Conservation (phyloP, 352 stramenopile species). For the Pythium insidiosum region DNA sequence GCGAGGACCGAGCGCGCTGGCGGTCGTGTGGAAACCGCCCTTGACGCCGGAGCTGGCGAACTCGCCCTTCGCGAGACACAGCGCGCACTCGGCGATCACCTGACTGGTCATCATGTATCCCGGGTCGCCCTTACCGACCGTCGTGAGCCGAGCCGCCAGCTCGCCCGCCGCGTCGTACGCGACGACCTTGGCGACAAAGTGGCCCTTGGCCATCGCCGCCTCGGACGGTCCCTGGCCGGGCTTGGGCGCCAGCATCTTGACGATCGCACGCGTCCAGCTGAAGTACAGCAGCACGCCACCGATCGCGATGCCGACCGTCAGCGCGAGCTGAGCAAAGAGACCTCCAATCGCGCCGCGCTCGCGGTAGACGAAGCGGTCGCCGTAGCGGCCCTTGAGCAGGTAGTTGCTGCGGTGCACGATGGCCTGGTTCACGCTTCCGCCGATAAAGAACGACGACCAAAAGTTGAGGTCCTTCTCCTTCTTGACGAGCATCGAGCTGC, state of each 20-base stretch:
- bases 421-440: constrained; percentile 69
- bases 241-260: constrained; percentile 59
- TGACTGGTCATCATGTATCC: constrained; percentile 49
- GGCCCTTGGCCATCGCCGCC: constrained; percentile 71
- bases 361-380: constrained; percentile 49
- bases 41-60: constrained; percentile 9
- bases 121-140: constrained; percentile 35
- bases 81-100: constrained; percentile 48
- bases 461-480: constrained; percentile 63
- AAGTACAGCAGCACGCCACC: constrained; percentile 47
- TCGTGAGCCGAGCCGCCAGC: constrained; percentile 29
- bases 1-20: constrained; percentile 49
- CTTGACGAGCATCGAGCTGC: constrained; percentile 22
- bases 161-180: constrained; percentile 37
- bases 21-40: constrained; percentile 58
- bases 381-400: constrained; percentile 46
- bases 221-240: constrained; percentile 79
- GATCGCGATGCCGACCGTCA: constrained; percentile 28
- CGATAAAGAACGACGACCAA: constrained; percentile 73
- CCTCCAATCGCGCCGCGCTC: constrained; percentile 47
- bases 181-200: constrained; percentile 43
- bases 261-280: constrained; percentile 41
- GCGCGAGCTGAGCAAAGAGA: constrained; percentile 31
- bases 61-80: constrained; percentile 49
- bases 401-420: constrained; percentile 74